phyloP scores from a whole-genome alignment of 305 asterid species.

The Petunia hybrid region DNA sequence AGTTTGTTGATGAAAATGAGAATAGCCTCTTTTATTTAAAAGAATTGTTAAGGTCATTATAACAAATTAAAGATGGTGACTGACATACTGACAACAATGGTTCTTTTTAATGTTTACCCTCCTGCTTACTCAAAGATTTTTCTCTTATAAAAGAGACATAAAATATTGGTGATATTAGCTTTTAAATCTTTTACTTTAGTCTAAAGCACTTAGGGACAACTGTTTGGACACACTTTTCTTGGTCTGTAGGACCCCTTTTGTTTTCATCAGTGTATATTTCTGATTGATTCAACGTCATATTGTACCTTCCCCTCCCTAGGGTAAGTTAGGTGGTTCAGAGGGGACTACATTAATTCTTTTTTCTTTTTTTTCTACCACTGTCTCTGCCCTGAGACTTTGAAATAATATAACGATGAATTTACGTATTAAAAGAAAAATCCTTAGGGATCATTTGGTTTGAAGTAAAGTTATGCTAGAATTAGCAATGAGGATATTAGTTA shows the following conservation, averaged over 20 bases:
- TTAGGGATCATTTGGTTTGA: too few relatives aligned
- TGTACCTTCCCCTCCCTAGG: neutral
- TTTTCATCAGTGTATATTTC: conserved; percentile 7
- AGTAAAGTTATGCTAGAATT: too few relatives aligned
- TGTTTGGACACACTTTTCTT: conserved; percentile 18
- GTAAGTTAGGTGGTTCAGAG: neutral
- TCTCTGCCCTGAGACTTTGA: too few relatives aligned
- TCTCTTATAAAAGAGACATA: neutral
- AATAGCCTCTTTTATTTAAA: conserved; percentile 16
- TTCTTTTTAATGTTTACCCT: conserved; percentile 27
- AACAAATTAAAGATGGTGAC: conserved; percentile 34
- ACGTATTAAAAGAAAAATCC: too few relatives aligned
- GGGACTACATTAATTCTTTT: neutral
- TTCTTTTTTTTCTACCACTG: neutral
- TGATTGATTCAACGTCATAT: conserved; percentile 8
- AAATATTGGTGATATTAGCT: conserved; percentile 3
- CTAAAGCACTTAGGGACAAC: conserved; percentile 26
- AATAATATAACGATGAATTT: too few relatives aligned
- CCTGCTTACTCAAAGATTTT: conserved; percentile 26
- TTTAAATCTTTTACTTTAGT: conserved; percentile 28
- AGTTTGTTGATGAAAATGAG: conserved; percentile 38
- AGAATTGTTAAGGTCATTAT: conserved; percentile 22
- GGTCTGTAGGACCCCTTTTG: conserved; percentile 22
- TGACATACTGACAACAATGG: conserved; percentile 36
- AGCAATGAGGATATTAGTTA: too few relatives aligned